These are phyloP conservation scores for Solanum hybrid DNA, from an alignment of 305 asterid species.

Conservation along the genomic window DNA sequence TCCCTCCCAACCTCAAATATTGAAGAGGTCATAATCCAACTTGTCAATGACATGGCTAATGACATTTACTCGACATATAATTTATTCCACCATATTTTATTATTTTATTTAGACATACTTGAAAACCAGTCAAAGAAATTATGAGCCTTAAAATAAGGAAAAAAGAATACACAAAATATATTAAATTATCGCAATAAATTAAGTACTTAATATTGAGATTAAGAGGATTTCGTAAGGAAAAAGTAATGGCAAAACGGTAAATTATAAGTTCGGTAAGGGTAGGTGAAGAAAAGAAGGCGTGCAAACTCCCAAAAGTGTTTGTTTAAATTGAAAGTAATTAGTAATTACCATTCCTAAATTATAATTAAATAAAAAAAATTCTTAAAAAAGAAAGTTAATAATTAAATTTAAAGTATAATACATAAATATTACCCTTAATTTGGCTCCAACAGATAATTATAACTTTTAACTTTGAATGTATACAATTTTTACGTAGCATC, in stretches of 20 bases:
- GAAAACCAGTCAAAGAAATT: neutral
- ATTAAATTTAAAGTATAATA: neutral
- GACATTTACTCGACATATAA: neutral
- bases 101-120: neutral
- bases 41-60: neutral
- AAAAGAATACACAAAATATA: neutral
- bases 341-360: neutral
- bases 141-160: neutral
- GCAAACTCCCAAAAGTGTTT: neutral
- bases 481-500: neutral
- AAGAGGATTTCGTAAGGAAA: neutral
- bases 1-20: neutral
- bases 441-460: neutral
- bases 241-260: slow-evolving; percentile 9
- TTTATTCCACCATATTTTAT: neutral
- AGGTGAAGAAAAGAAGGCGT: neutral
- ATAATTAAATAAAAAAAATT: neutral
- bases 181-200: neutral
- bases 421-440: neutral
- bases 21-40: neutral
- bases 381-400: neutral
- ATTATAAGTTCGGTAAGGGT: neutral
- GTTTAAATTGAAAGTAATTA: neutral
- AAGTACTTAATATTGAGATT: neutral
- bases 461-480: neutral